phyloP scores from a whole-genome alignment of 441 rosid species.

The Gossypium trilobum region DNA sequence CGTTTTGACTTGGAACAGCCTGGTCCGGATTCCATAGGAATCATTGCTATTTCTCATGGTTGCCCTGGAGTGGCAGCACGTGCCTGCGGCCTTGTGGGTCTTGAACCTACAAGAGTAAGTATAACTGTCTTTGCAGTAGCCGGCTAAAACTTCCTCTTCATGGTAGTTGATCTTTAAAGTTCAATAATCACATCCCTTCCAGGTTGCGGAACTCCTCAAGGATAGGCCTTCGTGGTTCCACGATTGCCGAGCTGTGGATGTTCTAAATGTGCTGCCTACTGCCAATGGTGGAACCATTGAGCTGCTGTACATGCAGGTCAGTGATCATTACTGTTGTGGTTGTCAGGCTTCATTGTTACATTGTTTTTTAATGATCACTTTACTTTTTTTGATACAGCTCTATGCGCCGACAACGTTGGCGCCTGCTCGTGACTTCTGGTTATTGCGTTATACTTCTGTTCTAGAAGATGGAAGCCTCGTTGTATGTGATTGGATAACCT shows the following conservation, averaged over 20 bases:
- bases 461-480: constrained; percentile 97
- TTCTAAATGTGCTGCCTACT: constrained; percentile 87
- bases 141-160: not conserved
- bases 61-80: constrained; percentile 99
- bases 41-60: constrained; percentile 99
- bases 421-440: constrained; percentile 96
- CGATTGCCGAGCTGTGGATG: constrained; percentile 96
- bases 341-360: not conserved
- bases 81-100: constrained; percentile 99
- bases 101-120: constrained; percentile 94
- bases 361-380: not conserved
- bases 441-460: constrained; percentile 82
- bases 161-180: not conserved
- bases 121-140: not conserved
- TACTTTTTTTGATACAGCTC: constrained; percentile 38
- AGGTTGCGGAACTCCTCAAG: constrained; percentile 98
- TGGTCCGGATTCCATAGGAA: constrained; percentile 99
- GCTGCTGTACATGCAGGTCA: constrained; percentile 94
- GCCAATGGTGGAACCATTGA: constrained; percentile 98
- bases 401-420: constrained; percentile 96
- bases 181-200: constrained; percentile 8
- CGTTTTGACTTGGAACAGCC: constrained; percentile 47
- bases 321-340: not conserved
- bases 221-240: constrained; percentile 96
- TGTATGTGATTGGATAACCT: constrained; percentile 35